Base-by-base conservation (phyloP, 495 filamentous ascomycete genomes). In the Neurospora sp. region DNA sequence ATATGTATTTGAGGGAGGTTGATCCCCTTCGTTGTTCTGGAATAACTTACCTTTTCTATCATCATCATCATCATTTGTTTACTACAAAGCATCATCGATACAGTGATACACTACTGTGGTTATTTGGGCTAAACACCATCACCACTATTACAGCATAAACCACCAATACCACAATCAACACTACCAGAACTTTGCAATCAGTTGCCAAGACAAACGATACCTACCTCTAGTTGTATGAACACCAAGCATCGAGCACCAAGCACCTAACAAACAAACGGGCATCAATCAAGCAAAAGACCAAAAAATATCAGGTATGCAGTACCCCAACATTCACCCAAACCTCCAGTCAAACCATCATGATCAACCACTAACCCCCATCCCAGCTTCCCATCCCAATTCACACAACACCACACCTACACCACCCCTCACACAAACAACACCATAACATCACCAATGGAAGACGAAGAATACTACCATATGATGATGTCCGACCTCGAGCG, bases 381-480 rank as follows among this genome's bases (percentile, higher is more conserved):
- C 54, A 62, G 54, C 42, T n/a, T 46, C 18, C 18, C 2, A 18
- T 35, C 35, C 35, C 35, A 35, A 4, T 4, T 5, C 18, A n/a
- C 18, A 23, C n/a, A 49, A 11, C 9, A 49, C 8, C 42, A 44
- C 23, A 23, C 18, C 38, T 2, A 8, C 38, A 31, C 27, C 27
- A 31, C 38, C 38, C 38, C 38, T 1, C 9, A 10, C 38, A 39
- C 38, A 39, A 18, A 42, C 41, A 18, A n/a, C 44, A 46, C 3
- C 8, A 12, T 16, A 54, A 11, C 46, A 23, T 12, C 41, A 8
- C 20, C 46, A 31, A 79, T 79, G 78, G 78, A 79, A 62, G 78
- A 79, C 74, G 75, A 79, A 75, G 76, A 77, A 40, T 79, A 78
- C 74, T 79, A 76, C 72, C 74, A 79, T 71, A 75, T 76, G 71